Evolutionary conservation across 2,329 filamentous ascomycete genomes (phyloP).

Genomic region (Neofusicoccum cordaticola): DNA sequence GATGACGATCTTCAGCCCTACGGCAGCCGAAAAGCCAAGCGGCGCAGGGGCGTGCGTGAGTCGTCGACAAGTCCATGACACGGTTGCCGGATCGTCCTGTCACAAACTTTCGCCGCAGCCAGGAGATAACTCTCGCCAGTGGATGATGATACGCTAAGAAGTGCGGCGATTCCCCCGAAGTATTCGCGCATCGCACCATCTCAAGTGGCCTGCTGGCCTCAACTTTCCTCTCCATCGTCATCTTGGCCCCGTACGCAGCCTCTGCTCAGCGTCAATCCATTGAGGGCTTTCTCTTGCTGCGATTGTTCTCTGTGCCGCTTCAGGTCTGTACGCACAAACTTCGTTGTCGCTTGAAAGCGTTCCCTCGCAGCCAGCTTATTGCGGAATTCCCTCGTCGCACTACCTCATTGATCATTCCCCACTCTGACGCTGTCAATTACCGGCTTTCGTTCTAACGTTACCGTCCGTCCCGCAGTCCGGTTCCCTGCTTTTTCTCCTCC

Average conservation of each 20-base stretch:
- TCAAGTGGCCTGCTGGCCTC: neutral
- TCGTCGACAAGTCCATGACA: slow-evolving; percentile 16
- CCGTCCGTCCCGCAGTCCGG: too few relatives aligned
- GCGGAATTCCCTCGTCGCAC: neutral
- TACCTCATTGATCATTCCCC: neutral
- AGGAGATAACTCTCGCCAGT: neutral
- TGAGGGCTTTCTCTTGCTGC: neutral
- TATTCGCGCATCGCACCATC: neutral
- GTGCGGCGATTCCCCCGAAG: neutral
- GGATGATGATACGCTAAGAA: neutral
- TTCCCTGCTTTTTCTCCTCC: neutral
- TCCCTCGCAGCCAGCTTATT: neutral
- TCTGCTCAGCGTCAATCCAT: neutral
- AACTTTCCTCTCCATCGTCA: neutral
- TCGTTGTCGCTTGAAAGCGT: neutral
- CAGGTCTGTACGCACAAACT: neutral
- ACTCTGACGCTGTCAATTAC: neutral
- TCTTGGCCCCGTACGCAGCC: neutral
- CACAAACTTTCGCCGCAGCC: slow-evolving; percentile 2
- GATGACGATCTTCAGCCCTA: slow-evolving; percentile 17
- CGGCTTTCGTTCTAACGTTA: too few relatives aligned
- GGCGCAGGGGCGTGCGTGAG: slow-evolving; percentile 7
- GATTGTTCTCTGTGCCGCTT: neutral
- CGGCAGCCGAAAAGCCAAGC: slow-evolving; percentile 12
- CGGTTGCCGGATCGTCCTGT: slow-evolving; percentile 16